phyloP scores from a whole-genome alignment of 2,329 filamentous ascomycete genomes.

The Emergomyces orientalis region DNA sequence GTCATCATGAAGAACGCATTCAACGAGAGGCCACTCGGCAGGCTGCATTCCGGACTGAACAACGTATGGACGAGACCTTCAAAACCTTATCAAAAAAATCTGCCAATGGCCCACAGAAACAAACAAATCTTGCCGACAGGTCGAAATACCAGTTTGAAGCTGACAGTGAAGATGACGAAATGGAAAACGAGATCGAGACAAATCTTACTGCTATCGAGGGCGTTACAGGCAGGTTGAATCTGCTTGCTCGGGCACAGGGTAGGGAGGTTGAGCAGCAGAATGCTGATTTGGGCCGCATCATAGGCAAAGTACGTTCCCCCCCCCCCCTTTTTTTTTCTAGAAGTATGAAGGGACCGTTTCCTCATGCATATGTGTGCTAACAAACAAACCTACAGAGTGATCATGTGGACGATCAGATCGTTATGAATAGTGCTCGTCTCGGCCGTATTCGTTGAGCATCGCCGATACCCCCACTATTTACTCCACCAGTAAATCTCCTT shows the following conservation, averaged over 20 bases:
- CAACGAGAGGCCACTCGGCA: conserved; percentile 47
- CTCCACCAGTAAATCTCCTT: neutral
- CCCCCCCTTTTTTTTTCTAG: too few species aligned
- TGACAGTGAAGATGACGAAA: conserved; percentile 59
- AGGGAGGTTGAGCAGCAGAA: conserved; percentile 70
- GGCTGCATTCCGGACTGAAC: conserved; percentile 44
- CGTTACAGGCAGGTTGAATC: conserved; percentile 61
- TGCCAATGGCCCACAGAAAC: conserved; percentile 39
- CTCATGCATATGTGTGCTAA: conserved; percentile 18
- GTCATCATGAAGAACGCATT: conserved; percentile 49
- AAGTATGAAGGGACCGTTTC: neutral
- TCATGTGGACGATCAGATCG: conserved; percentile 69
- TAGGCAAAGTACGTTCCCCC: conserved; percentile 55
- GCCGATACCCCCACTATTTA: neutral
- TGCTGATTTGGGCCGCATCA: conserved; percentile 65
- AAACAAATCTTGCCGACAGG: conserved; percentile 49
- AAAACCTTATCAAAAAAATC: conserved; percentile 53
- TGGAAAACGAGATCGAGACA: conserved; percentile 62
- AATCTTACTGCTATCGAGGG: conserved; percentile 53
- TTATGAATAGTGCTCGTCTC: conserved; percentile 64
- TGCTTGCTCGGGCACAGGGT: conserved; percentile 63
- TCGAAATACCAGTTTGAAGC: conserved; percentile 71
- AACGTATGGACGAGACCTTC: conserved; percentile 55
- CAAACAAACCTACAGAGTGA: conserved; percentile 53
- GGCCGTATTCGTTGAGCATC: conserved; percentile 43